phyloP scores from a whole-genome alignment of 2,329 filamentous ascomycete genomes.

The Ceratocystis lukuohia region DNA sequence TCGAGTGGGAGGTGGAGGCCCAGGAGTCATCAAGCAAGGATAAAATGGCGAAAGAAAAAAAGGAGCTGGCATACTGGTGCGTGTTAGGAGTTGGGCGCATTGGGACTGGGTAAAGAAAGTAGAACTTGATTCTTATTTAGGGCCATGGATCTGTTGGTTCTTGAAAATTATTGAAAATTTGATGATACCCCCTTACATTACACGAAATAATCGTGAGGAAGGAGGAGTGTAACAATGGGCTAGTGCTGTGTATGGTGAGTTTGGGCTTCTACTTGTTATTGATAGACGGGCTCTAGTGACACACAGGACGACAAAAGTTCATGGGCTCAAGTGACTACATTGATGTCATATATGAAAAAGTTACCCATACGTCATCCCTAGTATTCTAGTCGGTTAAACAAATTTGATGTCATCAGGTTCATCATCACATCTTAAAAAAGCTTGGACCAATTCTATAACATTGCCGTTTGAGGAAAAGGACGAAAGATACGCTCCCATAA shows the following conservation, averaged over 20 bases:
- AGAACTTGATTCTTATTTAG: background rate
- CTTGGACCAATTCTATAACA: constrained; percentile 11
- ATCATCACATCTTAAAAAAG: constrained; percentile 8
- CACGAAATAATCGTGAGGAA: background rate
- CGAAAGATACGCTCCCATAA: constrained; percentile 12
- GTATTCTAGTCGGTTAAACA: constrained; percentile 8
- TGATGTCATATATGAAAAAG: constrained; percentile 17
- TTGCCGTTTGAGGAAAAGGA: constrained; percentile 4
- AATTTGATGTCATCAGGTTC: constrained; percentile 8
- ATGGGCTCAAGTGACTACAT: constrained; percentile 19
- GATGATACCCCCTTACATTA: background rate
- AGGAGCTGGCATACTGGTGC: constrained; percentile 91
- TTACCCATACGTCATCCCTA: constrained; percentile 19
- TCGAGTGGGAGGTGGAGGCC: constrained; percentile 74
- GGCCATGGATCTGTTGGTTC: background rate
- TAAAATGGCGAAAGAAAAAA: constrained; percentile 57
- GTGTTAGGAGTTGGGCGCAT: constrained; percentile 81
- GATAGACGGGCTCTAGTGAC: too few relatives aligned
- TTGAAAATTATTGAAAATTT: constrained; percentile 3
- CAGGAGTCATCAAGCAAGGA: constrained; percentile 44
- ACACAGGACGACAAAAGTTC: background rate
- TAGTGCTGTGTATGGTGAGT: too few relatives aligned
- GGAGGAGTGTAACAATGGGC: background rate
- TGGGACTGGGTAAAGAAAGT: constrained; percentile 31
- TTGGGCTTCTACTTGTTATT: too few relatives aligned